These are phyloP conservation scores for Fomitopsis schrenkii DNA, from an alignment of 1,284 basidiomycete species.

Conservation along the genomic window DNA sequence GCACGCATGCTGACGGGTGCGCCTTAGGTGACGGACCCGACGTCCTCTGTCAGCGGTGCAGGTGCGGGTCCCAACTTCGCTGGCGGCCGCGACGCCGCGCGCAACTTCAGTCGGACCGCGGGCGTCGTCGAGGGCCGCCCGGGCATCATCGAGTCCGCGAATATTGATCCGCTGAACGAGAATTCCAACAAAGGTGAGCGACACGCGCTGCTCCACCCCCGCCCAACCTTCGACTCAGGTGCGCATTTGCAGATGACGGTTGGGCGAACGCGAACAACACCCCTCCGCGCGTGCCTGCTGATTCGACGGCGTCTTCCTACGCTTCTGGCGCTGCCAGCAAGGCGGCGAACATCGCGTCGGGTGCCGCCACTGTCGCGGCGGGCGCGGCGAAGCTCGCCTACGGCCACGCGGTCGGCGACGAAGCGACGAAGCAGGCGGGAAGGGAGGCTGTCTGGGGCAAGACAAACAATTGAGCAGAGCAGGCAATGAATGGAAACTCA, in stretches of 20 bases:
- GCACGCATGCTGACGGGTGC: neutral
- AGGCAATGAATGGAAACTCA: too few species aligned
- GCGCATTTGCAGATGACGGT: slow-evolving; percentile 32
- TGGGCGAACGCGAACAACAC: slow-evolving; percentile 33
- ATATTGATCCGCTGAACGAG: slow-evolving; percentile 48
- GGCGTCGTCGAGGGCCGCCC: slow-evolving; percentile 48
- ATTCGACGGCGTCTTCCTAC: slow-evolving; percentile 13
- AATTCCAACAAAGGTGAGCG: slow-evolving; percentile 37
- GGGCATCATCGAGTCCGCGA: slow-evolving; percentile 47
- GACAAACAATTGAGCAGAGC: neutral
- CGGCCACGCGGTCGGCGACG: slow-evolving; percentile 35
- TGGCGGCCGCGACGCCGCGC: slow-evolving; percentile 33
- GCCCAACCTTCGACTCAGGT: neutral
- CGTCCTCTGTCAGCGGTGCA: slow-evolving; percentile 33
- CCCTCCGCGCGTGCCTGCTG: slow-evolving; percentile 8
- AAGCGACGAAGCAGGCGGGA: slow-evolving; percentile 27
- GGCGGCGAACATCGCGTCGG: slow-evolving; percentile 21
- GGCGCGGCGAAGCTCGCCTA: slow-evolving; percentile 37
- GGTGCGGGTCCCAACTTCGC: slow-evolving; percentile 37
- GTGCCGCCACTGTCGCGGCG: slow-evolving; percentile 19
- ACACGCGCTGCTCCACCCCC: neutral
- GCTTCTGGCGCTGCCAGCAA: neutral
- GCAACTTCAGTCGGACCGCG: slow-evolving; percentile 34
- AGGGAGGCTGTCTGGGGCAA: slow-evolving; percentile 29
- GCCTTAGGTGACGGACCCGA: slow-evolving; percentile 38